These are phyloP conservation scores for Rhodosporidiobolus odoratus DNA, from an alignment of 768 basidiomycete genomes.

Conservation along the genomic window DNA sequence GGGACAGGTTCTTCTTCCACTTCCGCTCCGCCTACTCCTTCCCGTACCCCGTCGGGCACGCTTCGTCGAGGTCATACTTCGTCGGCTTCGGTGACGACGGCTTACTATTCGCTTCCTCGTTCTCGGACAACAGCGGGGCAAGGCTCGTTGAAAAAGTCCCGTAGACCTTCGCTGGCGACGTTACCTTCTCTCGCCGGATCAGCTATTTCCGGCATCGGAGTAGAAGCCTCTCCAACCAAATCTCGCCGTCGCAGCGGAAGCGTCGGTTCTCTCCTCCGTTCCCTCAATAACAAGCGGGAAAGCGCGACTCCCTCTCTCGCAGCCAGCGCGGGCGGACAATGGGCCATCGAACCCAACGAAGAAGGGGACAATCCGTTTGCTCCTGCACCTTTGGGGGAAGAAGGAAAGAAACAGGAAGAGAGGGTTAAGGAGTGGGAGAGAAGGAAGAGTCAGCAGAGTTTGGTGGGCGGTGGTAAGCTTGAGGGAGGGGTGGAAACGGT, in stretches of 20 bases:
- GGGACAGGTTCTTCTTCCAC: not conserved
- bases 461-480: not conserved
- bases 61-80: not conserved
- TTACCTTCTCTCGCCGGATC: not conserved
- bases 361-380: conserved; percentile 26
- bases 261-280: conserved; percentile 4
- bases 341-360: conserved; percentile 30
- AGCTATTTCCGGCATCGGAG: not conserved
- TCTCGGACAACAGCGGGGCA: not conserved
- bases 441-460: not conserved
- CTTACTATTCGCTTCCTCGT: conserved; percentile 6
- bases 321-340: not conserved
- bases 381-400: not conserved
- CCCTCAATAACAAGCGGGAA: not conserved
- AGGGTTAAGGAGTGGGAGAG: conserved; percentile 7
- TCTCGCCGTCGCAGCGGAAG: conserved; percentile 1
- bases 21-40: not conserved
- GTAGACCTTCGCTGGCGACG: not conserved
- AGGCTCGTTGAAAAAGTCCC: not conserved
- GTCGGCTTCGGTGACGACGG: not conserved
- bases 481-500: not conserved
- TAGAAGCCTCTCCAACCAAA: not conserved
- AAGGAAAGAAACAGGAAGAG: conserved; percentile 1
- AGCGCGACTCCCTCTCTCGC: not conserved
- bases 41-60: not conserved